Evolutionary conservation across 768 basidiomycete species (phyloP), one percentile per base, ranked within the genome.

Genomic region (Lactifluus pinguis): DNA sequence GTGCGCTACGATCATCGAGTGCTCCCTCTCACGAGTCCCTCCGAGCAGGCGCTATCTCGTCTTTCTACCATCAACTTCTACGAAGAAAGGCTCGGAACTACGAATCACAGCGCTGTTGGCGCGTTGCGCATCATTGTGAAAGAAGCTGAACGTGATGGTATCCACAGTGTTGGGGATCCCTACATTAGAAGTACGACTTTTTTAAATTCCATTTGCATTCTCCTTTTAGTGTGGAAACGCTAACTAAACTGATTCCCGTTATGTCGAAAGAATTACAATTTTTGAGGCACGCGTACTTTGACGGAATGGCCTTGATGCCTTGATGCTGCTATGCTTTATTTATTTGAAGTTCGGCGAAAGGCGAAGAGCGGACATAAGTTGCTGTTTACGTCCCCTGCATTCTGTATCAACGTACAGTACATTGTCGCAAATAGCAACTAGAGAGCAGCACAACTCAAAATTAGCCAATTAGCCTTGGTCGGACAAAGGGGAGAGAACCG

Each of bases 71-170:
- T 74, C 29, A 74, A 75, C n/a, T 83, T 79, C 65, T 88, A 86
- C 57, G 79, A 82, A 64, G 71, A 67, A 6, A 83, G 83, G 67
- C 74, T 87, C 39, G 67, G 69, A 2, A 69, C 75, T 6, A 74
- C 73, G 11, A 73, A 73, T 10, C 75, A 72, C 49, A 81, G 78
- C 9, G 82, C 83, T n/a, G 78, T 75, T 63, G 74, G 77, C 44
- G 82, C 83, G 1, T 74, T 89, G 72, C 76, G 75, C n/a, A 68
- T 78, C 7, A 77, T 89, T n/a, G 76, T 80, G 36, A 72, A 74
- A 61, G 81, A 85, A 42, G 80, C 87, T 25, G 86, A 87, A 60
- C 74, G 73, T 57, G 79, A 86, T 64, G 87, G 86, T 0, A 67
- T 87, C 54, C 76, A 80, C 48, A 75, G 71, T 10, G 69, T 70